Base-by-base conservation (phyloP, 106 monocot species). In the Triglochin maritima region DNA sequence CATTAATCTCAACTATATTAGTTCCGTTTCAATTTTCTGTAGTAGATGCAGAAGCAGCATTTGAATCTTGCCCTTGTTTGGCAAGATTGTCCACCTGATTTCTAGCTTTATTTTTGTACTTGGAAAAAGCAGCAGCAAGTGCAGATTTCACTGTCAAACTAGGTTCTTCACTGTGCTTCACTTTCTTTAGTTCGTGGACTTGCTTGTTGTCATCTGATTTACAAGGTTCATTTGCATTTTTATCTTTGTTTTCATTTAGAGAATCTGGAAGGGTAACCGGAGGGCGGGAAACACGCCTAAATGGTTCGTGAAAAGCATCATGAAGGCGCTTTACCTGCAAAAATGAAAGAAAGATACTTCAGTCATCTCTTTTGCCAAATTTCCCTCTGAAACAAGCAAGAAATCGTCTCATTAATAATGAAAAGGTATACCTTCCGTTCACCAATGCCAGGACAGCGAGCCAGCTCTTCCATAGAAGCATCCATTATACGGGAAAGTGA, bases 401-500 rank as follows among this genome's bases (percentile, higher is more conserved):
- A 8, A 3, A 45, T 29, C 29, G 29, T 29, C 29, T 29, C 29
- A 29, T 29, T 43, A 44, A 45, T 12, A 60, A n/a, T 3, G 2
- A 61, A 13, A 13, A 4, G 12, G 44, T 44, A 42, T 78, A 90
- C 95, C 90, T 95, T 95, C 46, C 79, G 79, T 64, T 95, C 95
- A 52, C 95, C 95, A 63, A 95, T 95, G 49, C 95, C 95, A 41
- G 90, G 95, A 49, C 95, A 95, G 3, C 85, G 83, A 58, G 95
- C 90, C 62, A 95, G 71, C 17, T 95, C 95, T 73, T 95, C 95
- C 95, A 95, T 90, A 59, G 95, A 95, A 69, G 90, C 82, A 81
- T 87, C 83, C 89, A 95, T 95, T 56, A 90, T 76, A 52, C 68
- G 64, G 10, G 95, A 81, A 63, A 95, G 83, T 41, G 95, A 95